phyloP scores from a whole-genome alignment of 2,329 filamentous ascomycete species.

The Hymenoscyphus albidus region DNA sequence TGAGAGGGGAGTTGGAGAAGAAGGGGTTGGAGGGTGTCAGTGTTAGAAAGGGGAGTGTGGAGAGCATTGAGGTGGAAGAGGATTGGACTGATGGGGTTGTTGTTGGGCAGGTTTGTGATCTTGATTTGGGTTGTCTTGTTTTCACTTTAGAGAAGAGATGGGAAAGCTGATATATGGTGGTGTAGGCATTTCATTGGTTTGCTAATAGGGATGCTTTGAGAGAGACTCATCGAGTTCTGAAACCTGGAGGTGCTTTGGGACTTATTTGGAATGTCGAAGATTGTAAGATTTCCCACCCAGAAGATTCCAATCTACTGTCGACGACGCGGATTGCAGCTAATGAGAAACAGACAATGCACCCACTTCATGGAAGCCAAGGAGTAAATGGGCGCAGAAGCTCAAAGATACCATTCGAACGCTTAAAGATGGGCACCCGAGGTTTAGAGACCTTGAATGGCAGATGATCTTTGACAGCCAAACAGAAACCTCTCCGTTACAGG shows the following conservation, averaged over 20 bases:
- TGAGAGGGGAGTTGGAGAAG: constrained; percentile 56
- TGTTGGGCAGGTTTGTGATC: constrained; percentile 15
- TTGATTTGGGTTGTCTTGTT: neutral
- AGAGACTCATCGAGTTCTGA: constrained; percentile 65
- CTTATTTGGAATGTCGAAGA: constrained; percentile 74
- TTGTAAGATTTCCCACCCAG: constrained; percentile 44
- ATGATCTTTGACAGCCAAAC: constrained; percentile 59
- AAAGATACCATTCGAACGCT: constrained; percentile 55
- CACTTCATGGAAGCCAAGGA: constrained; percentile 49
- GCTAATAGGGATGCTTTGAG: constrained; percentile 57
- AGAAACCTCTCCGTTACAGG: constrained; percentile 48
- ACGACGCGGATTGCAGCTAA: neutral
- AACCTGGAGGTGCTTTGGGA: constrained; percentile 56
- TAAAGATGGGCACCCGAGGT: constrained; percentile 59
- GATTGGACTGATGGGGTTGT: constrained; percentile 63
- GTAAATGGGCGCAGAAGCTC: constrained; percentile 58
- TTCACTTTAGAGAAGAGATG: neutral
- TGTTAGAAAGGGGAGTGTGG: constrained; percentile 55
- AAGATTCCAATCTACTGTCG: neutral
- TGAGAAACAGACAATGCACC: constrained; percentile 58
- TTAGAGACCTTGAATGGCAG: constrained; percentile 62
- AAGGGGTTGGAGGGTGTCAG: constrained; percentile 49
- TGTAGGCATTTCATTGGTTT: constrained; percentile 57
- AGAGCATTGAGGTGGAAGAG: constrained; percentile 50
- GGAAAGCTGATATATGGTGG: constrained; percentile 8